Evolutionary conservation across 2,329 filamentous ascomycete genomes (phyloP).

Genomic region (Fusarium sp.): DNA sequence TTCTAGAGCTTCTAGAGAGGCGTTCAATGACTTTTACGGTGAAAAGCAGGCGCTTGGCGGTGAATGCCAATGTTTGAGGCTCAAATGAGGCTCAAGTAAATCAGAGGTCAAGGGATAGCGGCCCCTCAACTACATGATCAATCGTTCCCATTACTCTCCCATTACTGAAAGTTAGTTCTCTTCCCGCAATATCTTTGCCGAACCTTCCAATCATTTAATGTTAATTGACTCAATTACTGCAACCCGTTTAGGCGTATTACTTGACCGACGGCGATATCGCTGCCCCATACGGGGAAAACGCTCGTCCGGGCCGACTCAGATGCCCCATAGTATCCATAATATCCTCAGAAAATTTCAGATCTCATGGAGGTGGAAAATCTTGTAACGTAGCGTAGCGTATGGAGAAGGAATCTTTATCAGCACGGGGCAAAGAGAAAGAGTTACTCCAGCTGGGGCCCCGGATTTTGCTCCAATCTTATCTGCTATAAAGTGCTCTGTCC

Average conservation of each 20-base stretch:
- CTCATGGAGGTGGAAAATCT: conserved; percentile 12
- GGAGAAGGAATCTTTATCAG: conserved; percentile 25
- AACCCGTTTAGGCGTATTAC: background rate
- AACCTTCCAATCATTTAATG: conserved; percentile 2
- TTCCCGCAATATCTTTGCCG: background rate
- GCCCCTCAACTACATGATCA: background rate
- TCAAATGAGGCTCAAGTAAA: conserved; percentile 21
- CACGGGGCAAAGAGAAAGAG: conserved; percentile 7
- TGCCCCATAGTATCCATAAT: conserved; percentile 19
- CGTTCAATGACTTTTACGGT: background rate
- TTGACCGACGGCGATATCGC: background rate
- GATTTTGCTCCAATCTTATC: conserved; percentile 9
- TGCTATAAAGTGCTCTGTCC: conserved; percentile 10
- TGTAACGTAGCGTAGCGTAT: conserved; percentile 20
- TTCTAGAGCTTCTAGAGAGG: background rate
- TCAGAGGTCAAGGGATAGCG: background rate
- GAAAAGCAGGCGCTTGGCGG: conserved; percentile 1
- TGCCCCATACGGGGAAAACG: conserved; percentile 24
- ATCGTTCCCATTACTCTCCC: background rate
- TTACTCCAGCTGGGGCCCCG: conserved; percentile 23
- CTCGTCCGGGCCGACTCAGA: conserved; percentile 28
- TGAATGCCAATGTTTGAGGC: conserved; percentile 13
- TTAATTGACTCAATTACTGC: background rate
- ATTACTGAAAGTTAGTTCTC: background rate
- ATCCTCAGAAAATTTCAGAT: conserved; percentile 3